A percentile compares a stretch with the other conserved stretches of the same genome.
These are phyloP conservation scores for Phaeosphaeriaceae sp. DNA, from an alignment of 2,329 filamentous ascomycete genomes.

Conservation along the genomic window DNA sequence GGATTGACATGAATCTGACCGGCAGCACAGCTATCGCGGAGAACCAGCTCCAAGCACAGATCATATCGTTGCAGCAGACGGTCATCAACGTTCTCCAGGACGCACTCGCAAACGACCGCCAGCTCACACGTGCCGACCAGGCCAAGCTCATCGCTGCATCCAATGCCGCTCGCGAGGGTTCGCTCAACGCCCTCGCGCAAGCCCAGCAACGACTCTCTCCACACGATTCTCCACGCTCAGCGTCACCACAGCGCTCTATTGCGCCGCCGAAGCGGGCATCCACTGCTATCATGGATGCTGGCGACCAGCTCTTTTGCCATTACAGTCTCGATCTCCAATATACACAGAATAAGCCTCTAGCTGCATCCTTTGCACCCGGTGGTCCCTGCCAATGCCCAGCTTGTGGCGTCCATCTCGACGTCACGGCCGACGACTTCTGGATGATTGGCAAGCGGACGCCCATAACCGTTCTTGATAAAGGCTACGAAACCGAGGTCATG, in stretches of 20 bases:
- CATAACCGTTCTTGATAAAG: slow-evolving; percentile 27
- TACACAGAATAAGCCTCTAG: slow-evolving; percentile 36
- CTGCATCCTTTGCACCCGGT: slow-evolving; percentile 40
- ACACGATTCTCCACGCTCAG: slow-evolving; percentile 15
- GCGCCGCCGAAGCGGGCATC: slow-evolving; percentile 35
- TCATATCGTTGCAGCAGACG: slow-evolving; percentile 53
- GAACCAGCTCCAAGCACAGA: slow-evolving; percentile 52
- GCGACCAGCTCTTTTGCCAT: slow-evolving; percentile 40
- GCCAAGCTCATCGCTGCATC: slow-evolving; percentile 50
- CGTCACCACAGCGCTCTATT: slow-evolving; percentile 28
- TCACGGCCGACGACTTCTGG: slow-evolving; percentile 46
- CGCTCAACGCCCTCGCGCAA: slow-evolving; percentile 46
- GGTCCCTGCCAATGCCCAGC: slow-evolving; percentile 39
- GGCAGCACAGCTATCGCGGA: slow-evolving; percentile 45
- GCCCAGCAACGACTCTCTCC: slow-evolving; percentile 43
- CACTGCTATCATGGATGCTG: slow-evolving; percentile 20
- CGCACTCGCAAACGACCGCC: slow-evolving; percentile 50
- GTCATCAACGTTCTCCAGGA: slow-evolving; percentile 54
- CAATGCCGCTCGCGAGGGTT: slow-evolving; percentile 50
- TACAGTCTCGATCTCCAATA: slow-evolving; percentile 46
- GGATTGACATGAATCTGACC: neutral
- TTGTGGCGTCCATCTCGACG: slow-evolving; percentile 36
- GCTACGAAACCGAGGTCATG: slow-evolving; percentile 40
- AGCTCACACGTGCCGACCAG: slow-evolving; percentile 49
- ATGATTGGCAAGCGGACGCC: slow-evolving; percentile 46